A percentile compares a stretch with the other conserved stretches of the same genome.
phyloP scores from a whole-genome alignment of 2,329 filamentous ascomycete species.

The Calonectria pseudoreteaudii region DNA sequence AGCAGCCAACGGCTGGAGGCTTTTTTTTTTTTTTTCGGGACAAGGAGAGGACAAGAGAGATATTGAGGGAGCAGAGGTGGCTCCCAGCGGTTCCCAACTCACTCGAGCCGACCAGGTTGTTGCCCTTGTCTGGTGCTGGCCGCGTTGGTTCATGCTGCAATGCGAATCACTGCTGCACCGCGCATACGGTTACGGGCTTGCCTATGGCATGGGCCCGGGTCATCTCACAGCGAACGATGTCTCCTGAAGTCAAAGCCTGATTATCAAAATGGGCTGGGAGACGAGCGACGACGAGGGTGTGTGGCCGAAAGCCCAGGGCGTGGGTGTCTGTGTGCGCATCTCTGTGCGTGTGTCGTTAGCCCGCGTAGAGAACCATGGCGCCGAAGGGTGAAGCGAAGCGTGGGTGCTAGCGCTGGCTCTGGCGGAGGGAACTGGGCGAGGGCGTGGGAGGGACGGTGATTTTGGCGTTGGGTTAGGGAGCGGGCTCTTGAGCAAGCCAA shows the following conservation, averaged over 20 bases:
- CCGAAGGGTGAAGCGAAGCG: constrained; percentile 16
- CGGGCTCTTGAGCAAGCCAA: constrained; percentile 26
- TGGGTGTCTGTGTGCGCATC: neutral
- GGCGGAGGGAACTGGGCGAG: constrained; percentile 5
- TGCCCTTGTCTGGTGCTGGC: neutral
- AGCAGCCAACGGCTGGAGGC: constrained; percentile 4
- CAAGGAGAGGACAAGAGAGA: neutral
- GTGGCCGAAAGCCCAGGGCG: constrained; percentile 8
- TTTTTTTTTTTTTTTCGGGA: neutral
- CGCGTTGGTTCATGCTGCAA: neutral
- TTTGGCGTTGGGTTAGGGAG: constrained; percentile 29
- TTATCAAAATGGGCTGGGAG: constrained; percentile 2
- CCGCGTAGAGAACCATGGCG: constrained; percentile 11
- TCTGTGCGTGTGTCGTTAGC: constrained; percentile 1
- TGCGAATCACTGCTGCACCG: neutral
- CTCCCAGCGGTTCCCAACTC: neutral
- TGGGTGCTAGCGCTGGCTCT: constrained; percentile 24
- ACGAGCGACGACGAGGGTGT: neutral
- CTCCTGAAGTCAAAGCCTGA: constrained; percentile 9
- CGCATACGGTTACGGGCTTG: neutral
- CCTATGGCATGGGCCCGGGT: neutral
- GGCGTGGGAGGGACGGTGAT: neutral
- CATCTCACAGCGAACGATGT: neutral
- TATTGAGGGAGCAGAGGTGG: neutral
- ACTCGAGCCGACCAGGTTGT: neutral